Evolutionary conservation across 108 stramenopile genomes (phyloP).

Genomic region (Skeletonema menzelii): DNA sequence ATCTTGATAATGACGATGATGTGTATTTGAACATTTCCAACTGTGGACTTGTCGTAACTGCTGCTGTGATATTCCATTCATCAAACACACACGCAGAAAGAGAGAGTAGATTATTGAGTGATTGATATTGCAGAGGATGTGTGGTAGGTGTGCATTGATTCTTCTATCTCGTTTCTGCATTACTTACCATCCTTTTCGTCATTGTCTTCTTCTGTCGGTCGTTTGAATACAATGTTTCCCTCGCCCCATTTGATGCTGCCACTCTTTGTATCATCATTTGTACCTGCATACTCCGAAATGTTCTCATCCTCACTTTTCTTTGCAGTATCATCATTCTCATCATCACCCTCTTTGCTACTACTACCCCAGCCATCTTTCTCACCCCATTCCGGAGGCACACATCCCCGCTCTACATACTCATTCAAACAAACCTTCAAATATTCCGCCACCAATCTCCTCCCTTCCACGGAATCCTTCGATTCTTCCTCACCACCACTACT

Average conservation of each 20-base stretch:
- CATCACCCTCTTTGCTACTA: neutral
- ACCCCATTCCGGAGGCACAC: slow-evolving; percentile 68
- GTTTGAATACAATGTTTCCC: slow-evolving; percentile 9
- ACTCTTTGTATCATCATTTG: slow-evolving; percentile 2
- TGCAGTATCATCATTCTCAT: neutral
- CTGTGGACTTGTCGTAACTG: neutral
- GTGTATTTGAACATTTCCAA: neutral
- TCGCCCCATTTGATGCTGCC: neutral
- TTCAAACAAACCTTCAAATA: slow-evolving; percentile 73
- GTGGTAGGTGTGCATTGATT: neutral
- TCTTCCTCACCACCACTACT: neutral
- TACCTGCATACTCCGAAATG: neutral
- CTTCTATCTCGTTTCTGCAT: neutral
- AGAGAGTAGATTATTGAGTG: neutral
- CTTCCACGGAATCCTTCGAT: slow-evolving; percentile 33
- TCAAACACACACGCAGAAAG: too few species aligned
- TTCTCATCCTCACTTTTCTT: neutral
- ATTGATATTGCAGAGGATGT: too few species aligned
- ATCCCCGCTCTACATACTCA: slow-evolving; percentile 68
- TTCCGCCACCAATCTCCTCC: slow-evolving; percentile 59
- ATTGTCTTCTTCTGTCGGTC: slow-evolving; percentile 2
- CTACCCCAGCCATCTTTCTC: slow-evolving; percentile 43
- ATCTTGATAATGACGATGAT: neutral
- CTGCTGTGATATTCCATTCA: neutral
- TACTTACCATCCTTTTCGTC: slow-evolving; percentile 26